A percentile compares a stretch with the other conserved stretches of the same genome.
phyloP scores from a whole-genome alignment of 176 grass and related monocot species.

The Paspalum notatum region DNA sequence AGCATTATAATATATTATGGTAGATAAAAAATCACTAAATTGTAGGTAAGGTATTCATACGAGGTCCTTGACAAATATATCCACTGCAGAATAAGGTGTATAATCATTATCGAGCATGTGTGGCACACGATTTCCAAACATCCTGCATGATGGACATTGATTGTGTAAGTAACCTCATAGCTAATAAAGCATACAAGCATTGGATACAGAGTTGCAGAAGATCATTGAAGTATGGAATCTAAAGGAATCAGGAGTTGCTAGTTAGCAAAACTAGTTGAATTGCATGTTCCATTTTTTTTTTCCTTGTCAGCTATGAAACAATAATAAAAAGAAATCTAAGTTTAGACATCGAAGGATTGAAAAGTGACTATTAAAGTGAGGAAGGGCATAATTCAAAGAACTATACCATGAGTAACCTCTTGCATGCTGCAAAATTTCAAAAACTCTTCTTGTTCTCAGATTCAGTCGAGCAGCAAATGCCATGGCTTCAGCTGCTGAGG shows the following conservation, averaged over 20 bases:
- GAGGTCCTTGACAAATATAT: constrained; percentile 99
- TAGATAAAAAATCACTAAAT: constrained; percentile 29
- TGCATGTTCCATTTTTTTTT: background rate
- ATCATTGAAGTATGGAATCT: constrained; percentile 22
- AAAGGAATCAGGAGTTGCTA: background rate
- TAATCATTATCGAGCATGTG: constrained; percentile 96
- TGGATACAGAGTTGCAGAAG: background rate
- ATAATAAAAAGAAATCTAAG: constrained; percentile 16
- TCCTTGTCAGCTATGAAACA: constrained; percentile 13
- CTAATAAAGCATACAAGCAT: constrained; percentile 21
- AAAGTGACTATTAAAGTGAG: constrained; percentile 13
- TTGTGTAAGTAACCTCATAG: constrained; percentile 4
- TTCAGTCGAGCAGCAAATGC: constrained; percentile 84
- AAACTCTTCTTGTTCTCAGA: constrained; percentile 76
- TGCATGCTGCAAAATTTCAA: constrained; percentile 85
- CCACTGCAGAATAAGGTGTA: constrained; percentile 92
- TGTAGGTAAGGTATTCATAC: constrained; percentile 52
- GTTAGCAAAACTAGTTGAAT: constrained; percentile 25
- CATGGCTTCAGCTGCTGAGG: constrained; percentile 91
- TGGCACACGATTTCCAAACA: constrained; percentile 99
- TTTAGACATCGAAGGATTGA: constrained; percentile 24
- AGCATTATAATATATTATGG: constrained; percentile 23
- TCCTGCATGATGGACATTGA: constrained; percentile 63
- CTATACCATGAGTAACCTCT: constrained; percentile 91
- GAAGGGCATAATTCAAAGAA: constrained; percentile 34